Evolutionary conservation across 2,329 filamentous ascomycete genomes (phyloP), one percentile per base, ranked within the genome.

Genomic region (Fulvia fulva): DNA sequence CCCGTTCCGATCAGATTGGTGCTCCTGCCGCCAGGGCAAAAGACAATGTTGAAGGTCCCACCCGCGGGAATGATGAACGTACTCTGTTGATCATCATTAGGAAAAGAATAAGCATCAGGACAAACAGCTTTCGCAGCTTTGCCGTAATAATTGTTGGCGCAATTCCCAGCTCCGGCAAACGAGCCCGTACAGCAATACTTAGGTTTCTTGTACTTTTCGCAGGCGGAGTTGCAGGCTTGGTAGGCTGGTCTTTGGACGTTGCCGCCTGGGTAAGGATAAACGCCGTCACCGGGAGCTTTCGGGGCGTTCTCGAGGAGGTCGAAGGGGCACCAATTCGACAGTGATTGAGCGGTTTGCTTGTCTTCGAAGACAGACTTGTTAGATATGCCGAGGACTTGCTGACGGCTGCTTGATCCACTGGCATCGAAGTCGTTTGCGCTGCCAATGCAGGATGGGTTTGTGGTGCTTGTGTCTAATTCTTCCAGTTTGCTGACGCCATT

Each of bases 101-200:
- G 80, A 71, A 83, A 95, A 68, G 87, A 90, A 75, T 94, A 95
- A 2, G 90, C 90, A 74, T 95, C 90, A 0, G 90, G 90, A 70
- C 90, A 95, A 12, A 93, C 81, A 3, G 75, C 76, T 77, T 95
- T 94, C 54, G 89, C 88, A 11, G 79, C 78, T 58, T 78, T 82
- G 64, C 86, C 86, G 75, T 92, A 94, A 43, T 82, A 74, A 52
- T 85, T 85, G 2, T 87, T 85, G 59, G 80, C 77, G 76, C 90
- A 94, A 51, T 79, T 78, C 23, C 80, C 77, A 2, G 87, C 81
- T 41, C 81, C 80, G 67, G 87, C 79, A 74, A 87, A 88, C 12
- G 81, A 73, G 46, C 88, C 89, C 16, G 86, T 86, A 73, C 90
- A 94, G 76, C 90, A 95, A 71, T 93, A 89, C 65, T 80, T 74